Base-by-base conservation (phyloP, 2,329 filamentous ascomycete species). In the Aureobasidium sp. region DNA sequence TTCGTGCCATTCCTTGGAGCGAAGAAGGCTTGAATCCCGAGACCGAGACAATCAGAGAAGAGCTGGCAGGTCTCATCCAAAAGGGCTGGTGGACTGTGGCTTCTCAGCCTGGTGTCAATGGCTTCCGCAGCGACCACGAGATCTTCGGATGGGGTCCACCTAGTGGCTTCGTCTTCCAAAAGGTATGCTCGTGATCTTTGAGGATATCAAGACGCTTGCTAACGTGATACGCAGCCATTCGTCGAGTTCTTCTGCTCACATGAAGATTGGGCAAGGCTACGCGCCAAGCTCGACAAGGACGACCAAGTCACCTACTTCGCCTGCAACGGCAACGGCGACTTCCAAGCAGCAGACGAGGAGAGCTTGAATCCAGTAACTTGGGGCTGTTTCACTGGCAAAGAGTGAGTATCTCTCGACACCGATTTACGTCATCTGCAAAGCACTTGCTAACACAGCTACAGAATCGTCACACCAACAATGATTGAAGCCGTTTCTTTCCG, bases 131-230 rank as follows among this genome's bases (percentile, higher is more conserved):
- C 24, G 81, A 79, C 42, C 82, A 98, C 66, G 71, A 79, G 3
- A 80, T 88, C 17, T 95, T 95, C 63, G 93, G 93, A 58, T 98
- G 93, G 93, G 93, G 93, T 1, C 93, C 93, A 0, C 80, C 79
- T 45, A 84, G 90, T 62, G 93, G 93, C 16, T 97, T 95, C 67
- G 90, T 97, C 42, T 98, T 96, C 74, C 93, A 98, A 66, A 98
- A 97, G 71, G 60, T 59, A 24, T 32, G 27, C n/a, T 27, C 7
- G 27, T 8, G 21, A 6, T 14, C 7, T 2, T 6, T 16, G 6
- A 6, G 6, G 7, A 16, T 3, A 7, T 11, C 12, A 30, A n/a
- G 1, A 17, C 37, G 11, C 6, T 19, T 11, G 22, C 39, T 53
- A 24, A 53, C 39, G 22, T 8, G 2, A 7, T 2, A 19, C 16